Evolutionary conservation across 2,329 filamentous ascomycete species (phyloP).

Genomic region (Botrytis aclada): DNA sequence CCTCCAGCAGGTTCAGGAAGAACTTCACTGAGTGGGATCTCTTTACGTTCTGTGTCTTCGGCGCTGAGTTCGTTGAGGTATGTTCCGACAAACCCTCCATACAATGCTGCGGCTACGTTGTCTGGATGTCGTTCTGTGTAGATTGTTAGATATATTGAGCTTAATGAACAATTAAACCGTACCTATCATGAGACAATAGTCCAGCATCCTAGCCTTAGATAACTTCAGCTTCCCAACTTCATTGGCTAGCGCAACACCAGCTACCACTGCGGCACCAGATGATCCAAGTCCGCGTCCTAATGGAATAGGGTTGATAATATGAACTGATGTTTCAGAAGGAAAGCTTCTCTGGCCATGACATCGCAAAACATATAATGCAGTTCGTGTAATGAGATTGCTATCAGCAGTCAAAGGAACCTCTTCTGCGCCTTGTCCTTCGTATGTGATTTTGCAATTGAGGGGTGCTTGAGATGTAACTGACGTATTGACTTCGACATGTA

Average conservation of each 20-base stretch:
- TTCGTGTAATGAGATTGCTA: constrained; percentile 88
- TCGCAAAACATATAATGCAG: constrained; percentile 89
- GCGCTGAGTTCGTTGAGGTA: constrained; percentile 90
- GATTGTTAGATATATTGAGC: constrained; percentile 1
- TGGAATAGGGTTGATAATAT: constrained; percentile 94
- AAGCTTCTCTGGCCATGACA: constrained; percentile 87
- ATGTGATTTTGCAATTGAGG: constrained; percentile 85
- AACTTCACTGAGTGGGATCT: constrained; percentile 93
- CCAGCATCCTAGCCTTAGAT: constrained; percentile 77
- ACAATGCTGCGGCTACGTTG: constrained; percentile 91
- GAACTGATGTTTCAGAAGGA: constrained; percentile 81
- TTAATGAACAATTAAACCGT: constrained; percentile 28
- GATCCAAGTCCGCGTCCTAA: constrained; percentile 91
- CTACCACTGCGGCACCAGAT: constrained; percentile 91
- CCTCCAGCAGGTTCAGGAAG: constrained; percentile 87
- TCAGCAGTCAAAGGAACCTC: constrained; percentile 82
- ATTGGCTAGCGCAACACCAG: constrained; percentile 89
- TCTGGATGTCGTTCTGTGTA: constrained; percentile 78
- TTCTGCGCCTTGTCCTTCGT: constrained; percentile 69
- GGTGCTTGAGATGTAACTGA: constrained; percentile 55
- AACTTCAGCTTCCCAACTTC: constrained; percentile 79
- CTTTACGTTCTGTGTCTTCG: constrained; percentile 83
- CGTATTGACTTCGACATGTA: constrained; percentile 74
- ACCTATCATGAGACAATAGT: constrained; percentile 97
- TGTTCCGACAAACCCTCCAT: constrained; percentile 94